A percentile compares a stretch with the other conserved stretches of the same genome.
Conservation (phyloP, 2,329 filamentous ascomycete genomes). For the Penicillium thymicola region DNA sequence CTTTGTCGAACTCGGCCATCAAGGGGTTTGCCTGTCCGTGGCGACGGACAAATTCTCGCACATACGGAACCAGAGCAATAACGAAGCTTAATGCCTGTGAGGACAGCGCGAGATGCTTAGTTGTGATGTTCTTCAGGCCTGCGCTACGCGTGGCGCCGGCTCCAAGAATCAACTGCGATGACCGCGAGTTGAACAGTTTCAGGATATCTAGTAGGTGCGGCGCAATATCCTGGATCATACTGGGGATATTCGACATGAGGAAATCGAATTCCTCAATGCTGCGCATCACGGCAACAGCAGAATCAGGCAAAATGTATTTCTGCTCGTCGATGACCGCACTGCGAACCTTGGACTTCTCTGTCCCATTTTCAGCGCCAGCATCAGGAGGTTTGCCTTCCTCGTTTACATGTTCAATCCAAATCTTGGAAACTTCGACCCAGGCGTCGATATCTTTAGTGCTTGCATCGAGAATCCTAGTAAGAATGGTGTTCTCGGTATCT, state of each 20-base stretch:
- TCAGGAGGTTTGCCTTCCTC: conserved; percentile 26
- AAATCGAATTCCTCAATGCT: conserved; percentile 81
- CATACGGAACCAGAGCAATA: conserved; percentile 79
- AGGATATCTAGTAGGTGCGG: conserved; percentile 78
- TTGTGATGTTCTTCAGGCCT: conserved; percentile 92
- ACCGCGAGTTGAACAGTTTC: conserved; percentile 90
- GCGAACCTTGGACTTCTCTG: conserved; percentile 61
- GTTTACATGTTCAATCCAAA: conserved; percentile 48
- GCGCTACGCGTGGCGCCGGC: conserved; percentile 86
- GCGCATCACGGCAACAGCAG: conserved; percentile 74
- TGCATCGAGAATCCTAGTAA: conserved; percentile 55
- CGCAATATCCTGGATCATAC: conserved; percentile 81
- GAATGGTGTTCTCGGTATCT: conserved; percentile 48
- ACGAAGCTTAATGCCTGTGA: conserved; percentile 87
- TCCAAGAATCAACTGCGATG: conserved; percentile 92
- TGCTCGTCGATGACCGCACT: conserved; percentile 79
- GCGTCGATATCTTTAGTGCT: conserved; percentile 57
- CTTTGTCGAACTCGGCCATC: conserved; percentile 84
- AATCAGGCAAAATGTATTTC: conserved; percentile 79
- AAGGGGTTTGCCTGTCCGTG: conserved; percentile 58
- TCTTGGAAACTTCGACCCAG: conserved; percentile 52
- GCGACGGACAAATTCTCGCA: conserved; percentile 85
- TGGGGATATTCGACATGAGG: conserved; percentile 79
- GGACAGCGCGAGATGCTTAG: conserved; percentile 87
- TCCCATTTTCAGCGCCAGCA: conserved; percentile 38